Evolutionary conservation across 2,329 filamentous ascomycete genomes (phyloP), one percentile per base, ranked within the genome.

Genomic region (Alternaria hordeiaustralica): DNA sequence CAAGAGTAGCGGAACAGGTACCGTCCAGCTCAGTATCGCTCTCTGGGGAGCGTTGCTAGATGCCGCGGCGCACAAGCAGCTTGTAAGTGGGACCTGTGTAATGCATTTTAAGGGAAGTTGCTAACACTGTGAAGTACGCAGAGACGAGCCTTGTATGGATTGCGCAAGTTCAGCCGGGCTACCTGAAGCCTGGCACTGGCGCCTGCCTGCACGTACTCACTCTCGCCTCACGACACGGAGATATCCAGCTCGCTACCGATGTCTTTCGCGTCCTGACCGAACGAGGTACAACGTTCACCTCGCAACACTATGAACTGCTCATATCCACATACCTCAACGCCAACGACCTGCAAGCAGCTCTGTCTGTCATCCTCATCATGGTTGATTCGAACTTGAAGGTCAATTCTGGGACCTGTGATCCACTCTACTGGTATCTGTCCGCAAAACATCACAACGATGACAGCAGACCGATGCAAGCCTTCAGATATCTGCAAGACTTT

Each of bases 271-370:
- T 89, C 56, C 84, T 95, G 18, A 85, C 86, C 5, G 82, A 86
- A 9, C 85, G 88, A 23, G 84, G 84, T 13, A 85, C 86, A 2
- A 84, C 86, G 44, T 83, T 94, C 41, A 83, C 85, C 9, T 79
- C 86, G 6, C 85, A 91, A 65, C 93, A 97, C 75, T 97, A 96
- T 79, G 93, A 96, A 77, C 86, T 90, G 26, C 85, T 97, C 26
- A 83, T 94, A 7, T 89, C 92, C 61, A 87, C 91, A 5, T 93
- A 96, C 74, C 83, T 88, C 11, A 78, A 79, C 15, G 81, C 83
- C 4, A 83, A 85, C 2, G 88, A 96, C 67, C 73, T 95, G 8
- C 80, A 82, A 23, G 87, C 88, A 25, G 91, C 92, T 0, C 84
- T 97, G 36, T 86, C 87, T 44, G 85, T 92, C 2, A 83, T 97